Evolutionary conservation across 2,329 filamentous ascomycete species (phyloP).

Genomic region (Penicillium brevicompactum): DNA sequence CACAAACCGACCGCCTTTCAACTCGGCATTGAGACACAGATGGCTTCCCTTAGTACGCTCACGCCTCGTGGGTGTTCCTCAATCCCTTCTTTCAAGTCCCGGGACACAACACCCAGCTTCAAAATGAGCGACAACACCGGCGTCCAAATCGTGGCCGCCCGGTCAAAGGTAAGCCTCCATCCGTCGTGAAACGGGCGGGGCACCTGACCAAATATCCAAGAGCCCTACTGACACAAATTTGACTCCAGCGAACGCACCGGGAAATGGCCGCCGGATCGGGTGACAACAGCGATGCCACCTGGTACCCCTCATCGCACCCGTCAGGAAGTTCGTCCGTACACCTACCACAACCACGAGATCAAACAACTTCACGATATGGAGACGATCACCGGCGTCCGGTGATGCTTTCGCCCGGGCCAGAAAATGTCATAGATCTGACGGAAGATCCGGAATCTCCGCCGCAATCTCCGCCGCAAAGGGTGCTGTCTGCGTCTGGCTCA

Average conservation of each 20-base stretch:
- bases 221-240: slow-evolving; percentile 20
- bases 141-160: slow-evolving; percentile 39
- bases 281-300: slow-evolving; percentile 28
- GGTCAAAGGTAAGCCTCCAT: slow-evolving; percentile 39
- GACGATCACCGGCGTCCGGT: slow-evolving; percentile 57
- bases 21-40: slow-evolving; percentile 13
- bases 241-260: slow-evolving; percentile 35
- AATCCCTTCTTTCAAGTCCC: background rate
- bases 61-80: slow-evolving; percentile 1
- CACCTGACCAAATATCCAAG: slow-evolving; percentile 14
- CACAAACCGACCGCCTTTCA: slow-evolving; percentile 1
- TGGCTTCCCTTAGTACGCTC: slow-evolving; percentile 1
- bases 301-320: slow-evolving; percentile 29
- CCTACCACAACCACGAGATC: slow-evolving; percentile 40
- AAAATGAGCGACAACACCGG: slow-evolving; percentile 41
- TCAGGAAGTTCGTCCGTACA: slow-evolving; percentile 26
- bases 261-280: slow-evolving; percentile 39
- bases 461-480: background rate
- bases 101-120: slow-evolving; percentile 8
- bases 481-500: background rate
- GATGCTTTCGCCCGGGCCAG: slow-evolving; percentile 30
- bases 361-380: slow-evolving; percentile 50
- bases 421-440: slow-evolving; percentile 51
- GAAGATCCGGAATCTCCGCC: slow-evolving; percentile 45
- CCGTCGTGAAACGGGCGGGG: slow-evolving; percentile 25